A percentile compares a stretch with the other conserved stretches of the same genome.
These are phyloP conservation scores for Coemansia sp. DNA, from an alignment of 192 early-diverging fungal genomes.

Conservation along the genomic window DNA sequence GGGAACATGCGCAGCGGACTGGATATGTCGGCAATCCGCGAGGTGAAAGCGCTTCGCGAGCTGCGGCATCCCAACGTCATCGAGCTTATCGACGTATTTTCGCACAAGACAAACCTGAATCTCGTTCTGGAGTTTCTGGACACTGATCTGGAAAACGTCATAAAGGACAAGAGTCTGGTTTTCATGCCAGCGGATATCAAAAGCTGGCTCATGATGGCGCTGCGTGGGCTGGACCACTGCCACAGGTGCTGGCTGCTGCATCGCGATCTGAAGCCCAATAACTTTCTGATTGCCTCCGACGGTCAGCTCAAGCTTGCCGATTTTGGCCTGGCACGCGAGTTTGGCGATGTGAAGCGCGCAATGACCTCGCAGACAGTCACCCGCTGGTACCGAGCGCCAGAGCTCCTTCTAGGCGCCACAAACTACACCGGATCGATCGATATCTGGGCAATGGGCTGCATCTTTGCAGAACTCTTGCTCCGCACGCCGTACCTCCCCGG, in stretches of 20 bases:
- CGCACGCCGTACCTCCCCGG: slow-evolving; percentile 87
- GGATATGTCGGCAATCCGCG: slow-evolving; percentile 93
- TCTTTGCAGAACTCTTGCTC: slow-evolving; percentile 96
- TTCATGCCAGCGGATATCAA: slow-evolving; percentile 94
- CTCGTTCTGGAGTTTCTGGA: slow-evolving; percentile 94
- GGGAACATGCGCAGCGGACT: slow-evolving; percentile 91
- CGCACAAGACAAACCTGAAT: slow-evolving; percentile 88
- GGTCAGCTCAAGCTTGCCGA: slow-evolving; percentile 96
- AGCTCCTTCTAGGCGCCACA: slow-evolving; percentile 86
- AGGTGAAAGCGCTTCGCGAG: slow-evolving; percentile 92
- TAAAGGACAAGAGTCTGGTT: slow-evolving; percentile 87
- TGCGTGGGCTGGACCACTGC: slow-evolving; percentile 89
- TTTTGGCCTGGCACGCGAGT: slow-evolving; percentile 98
- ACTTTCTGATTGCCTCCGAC: slow-evolving; percentile 75
- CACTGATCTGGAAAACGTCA: slow-evolving; percentile 93
- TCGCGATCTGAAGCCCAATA: slow-evolving; percentile 89
- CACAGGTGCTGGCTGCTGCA: slow-evolving; percentile 91
- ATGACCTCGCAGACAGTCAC: slow-evolving; percentile 97
- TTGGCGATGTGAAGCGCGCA: slow-evolving; percentile 72
- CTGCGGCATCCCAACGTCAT: slow-evolving; percentile 91
- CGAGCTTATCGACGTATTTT: slow-evolving; percentile 92
- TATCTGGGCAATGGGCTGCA: slow-evolving; percentile 97
- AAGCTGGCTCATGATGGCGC: slow-evolving; percentile 96
- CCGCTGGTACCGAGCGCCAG: slow-evolving; percentile 95
- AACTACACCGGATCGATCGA: slow-evolving; percentile 89